Conservation (phyloP, 306 rosid genomes). For the Biancaea sappan region DNA sequence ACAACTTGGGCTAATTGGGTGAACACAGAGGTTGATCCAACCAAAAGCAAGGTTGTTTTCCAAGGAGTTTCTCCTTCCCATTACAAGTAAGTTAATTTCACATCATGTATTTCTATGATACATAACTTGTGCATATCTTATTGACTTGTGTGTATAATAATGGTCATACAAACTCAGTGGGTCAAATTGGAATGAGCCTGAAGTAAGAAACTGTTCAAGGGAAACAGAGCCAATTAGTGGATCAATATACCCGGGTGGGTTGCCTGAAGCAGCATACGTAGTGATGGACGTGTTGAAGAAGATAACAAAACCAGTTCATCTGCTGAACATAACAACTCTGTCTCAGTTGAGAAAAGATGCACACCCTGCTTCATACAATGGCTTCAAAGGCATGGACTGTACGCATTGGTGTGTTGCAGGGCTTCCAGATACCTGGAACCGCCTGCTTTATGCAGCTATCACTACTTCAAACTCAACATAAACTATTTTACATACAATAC, state of each 20-base stretch:
- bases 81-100: conserved; percentile 55
- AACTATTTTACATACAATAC: neutral
- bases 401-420: conserved; percentile 87
- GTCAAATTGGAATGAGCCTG: conserved; percentile 48
- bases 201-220: conserved; percentile 51
- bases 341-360: conserved; percentile 80
- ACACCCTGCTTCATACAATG: conserved; percentile 62
- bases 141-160: neutral
- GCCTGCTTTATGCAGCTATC: conserved; percentile 42
- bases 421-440: conserved; percentile 73
- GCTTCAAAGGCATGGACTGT: conserved; percentile 64
- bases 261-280: conserved; percentile 47
- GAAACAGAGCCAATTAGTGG: conserved; percentile 64
- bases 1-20: conserved; percentile 82
- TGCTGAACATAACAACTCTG: conserved; percentile 65
- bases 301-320: conserved; percentile 46
- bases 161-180: conserved; percentile 44
- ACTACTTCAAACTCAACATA: neutral
- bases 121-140: neutral
- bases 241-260: conserved; percentile 47
- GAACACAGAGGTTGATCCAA: conserved; percentile 43
- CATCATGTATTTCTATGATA: neutral
- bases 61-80: conserved; percentile 79
- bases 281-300: conserved; percentile 43
- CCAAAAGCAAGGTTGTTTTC: conserved; percentile 54